Conservation (phyloP, 352 stramenopile genomes). For the Phytopythium litorale region DNA sequence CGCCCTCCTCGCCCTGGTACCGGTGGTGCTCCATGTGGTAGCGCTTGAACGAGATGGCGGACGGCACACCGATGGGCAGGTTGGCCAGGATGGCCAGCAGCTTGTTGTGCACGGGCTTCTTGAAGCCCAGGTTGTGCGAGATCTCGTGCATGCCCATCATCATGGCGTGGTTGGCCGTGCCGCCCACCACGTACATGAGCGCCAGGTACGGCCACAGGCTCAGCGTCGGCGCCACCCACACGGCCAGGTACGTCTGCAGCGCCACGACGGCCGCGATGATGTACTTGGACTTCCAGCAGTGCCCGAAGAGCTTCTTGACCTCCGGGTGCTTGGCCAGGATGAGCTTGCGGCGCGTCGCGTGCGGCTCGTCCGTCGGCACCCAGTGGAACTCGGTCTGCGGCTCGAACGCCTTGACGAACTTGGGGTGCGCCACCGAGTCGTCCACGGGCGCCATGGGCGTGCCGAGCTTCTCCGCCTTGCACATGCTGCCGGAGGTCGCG, state of each 20-base stretch:
- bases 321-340: slow-evolving; percentile 88
- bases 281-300: slow-evolving; percentile 86
- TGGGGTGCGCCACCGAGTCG: slow-evolving; percentile 32
- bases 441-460: slow-evolving; percentile 31
- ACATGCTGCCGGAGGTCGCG: slow-evolving; percentile 22
- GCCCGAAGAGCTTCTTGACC: slow-evolving; percentile 89
- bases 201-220: slow-evolving; percentile 55
- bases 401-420: slow-evolving; percentile 46
- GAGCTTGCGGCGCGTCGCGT: slow-evolving; percentile 78
- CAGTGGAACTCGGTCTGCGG: slow-evolving; percentile 76
- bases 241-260: slow-evolving; percentile 82
- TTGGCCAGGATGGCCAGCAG: slow-evolving; percentile 93
- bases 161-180: slow-evolving; percentile 93
- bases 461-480: slow-evolving; percentile 38
- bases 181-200: slow-evolving; percentile 86
- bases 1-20: slow-evolving; percentile 92
- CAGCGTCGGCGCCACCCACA: slow-evolving; percentile 48
- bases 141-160: slow-evolving; percentile 96
- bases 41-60: slow-evolving; percentile 92
- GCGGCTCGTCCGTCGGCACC: slow-evolving; percentile 81
- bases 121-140: slow-evolving; percentile 95
- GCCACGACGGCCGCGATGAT: slow-evolving; percentile 64
- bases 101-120: slow-evolving; percentile 88
- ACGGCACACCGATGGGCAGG: slow-evolving; percentile 90
- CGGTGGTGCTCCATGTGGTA: slow-evolving; percentile 98